A percentile compares a stretch with the other conserved stretches of the same genome.
These are phyloP conservation scores for Huntiella savannae DNA, from an alignment of 2,329 filamentous ascomycete species.

Conservation along the genomic window DNA sequence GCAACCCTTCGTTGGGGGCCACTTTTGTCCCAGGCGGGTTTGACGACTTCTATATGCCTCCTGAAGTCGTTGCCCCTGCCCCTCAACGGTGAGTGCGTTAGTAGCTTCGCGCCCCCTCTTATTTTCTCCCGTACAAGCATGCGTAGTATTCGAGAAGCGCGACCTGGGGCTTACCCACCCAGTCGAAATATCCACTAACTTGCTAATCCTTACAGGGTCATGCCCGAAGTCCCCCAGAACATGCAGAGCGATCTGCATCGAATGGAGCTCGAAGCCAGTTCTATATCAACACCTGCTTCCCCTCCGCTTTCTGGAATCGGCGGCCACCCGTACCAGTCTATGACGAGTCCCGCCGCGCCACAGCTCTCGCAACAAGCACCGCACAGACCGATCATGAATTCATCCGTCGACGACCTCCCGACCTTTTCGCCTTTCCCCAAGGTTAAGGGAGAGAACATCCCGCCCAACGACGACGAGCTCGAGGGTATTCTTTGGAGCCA, in stretches of 20 bases:
- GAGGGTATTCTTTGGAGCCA: conserved; percentile 77
- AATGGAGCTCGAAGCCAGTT: conserved; percentile 61
- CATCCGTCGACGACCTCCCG: conserved; percentile 31
- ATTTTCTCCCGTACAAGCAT: background rate
- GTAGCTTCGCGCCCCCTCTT: conserved; percentile 6
- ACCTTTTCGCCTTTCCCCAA: conserved; percentile 86
- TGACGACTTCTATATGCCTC: conserved; percentile 39
- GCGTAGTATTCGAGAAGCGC: background rate
- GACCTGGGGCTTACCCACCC: background rate
- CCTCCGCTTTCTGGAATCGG: conserved; percentile 16
- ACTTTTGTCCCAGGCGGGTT: conserved; percentile 39
- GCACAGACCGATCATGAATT: conserved; percentile 3
- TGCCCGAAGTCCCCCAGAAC: conserved; percentile 88
- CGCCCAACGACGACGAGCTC: conserved; percentile 83
- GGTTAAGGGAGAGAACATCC: conserved; percentile 70
- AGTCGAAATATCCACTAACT: conserved; percentile 7
- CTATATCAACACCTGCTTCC: conserved; percentile 22
- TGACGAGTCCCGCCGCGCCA: conserved; percentile 17
- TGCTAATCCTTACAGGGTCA: conserved; percentile 40
- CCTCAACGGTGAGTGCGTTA: conserved; percentile 31
- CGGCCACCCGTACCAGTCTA: conserved; percentile 20
- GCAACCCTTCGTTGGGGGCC: conserved; percentile 23
- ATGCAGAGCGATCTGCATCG: conserved; percentile 89
- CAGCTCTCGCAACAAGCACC: conserved; percentile 8
- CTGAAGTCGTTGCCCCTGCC: conserved; percentile 36